These are phyloP conservation scores for Acanthamoeba culbertsoni DNA, from an alignment of 208 protist genomes.

Conservation along the genomic window DNA sequence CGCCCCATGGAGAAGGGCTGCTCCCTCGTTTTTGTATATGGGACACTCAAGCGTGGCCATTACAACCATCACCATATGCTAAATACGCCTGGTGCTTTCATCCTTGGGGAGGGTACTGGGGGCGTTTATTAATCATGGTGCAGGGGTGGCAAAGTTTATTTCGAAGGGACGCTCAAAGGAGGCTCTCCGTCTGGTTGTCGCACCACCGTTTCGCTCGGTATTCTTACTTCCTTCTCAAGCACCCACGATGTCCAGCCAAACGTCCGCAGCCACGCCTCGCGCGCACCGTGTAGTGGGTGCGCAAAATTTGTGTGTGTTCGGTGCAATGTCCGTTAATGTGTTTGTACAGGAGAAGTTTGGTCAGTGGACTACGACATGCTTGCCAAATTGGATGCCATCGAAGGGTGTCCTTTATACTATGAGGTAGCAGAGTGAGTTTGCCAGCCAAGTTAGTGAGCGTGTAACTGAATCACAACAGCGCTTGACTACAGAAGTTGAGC, in stretches of 20 bases:
- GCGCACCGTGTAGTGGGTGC: too few relatives aligned
- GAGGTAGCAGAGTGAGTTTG: not conserved
- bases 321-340: too few relatives aligned
- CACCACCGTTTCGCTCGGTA: not conserved
- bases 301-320: too few relatives aligned
- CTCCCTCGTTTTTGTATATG: slow-evolving; percentile 18
- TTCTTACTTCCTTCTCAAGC: not conserved
- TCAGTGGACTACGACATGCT: slow-evolving; percentile 12
- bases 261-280: not conserved
- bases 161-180: not conserved
- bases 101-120: not conserved
- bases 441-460: not conserved
- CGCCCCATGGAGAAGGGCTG: not conserved
- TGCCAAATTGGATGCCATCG: not conserved
- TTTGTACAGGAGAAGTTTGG: not conserved
- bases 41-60: slow-evolving; percentile 23
- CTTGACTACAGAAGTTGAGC: not conserved
- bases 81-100: not conserved
- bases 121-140: not conserved
- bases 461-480: not conserved
- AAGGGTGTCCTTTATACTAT: slow-evolving; percentile 28
- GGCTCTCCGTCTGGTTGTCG: not conserved
- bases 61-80: slow-evolving; percentile 17
- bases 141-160: not conserved
- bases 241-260: not conserved